Percentiles rank a stretch among this genome's conserved stretches.
phyloP scores from a whole-genome alignment of 352 stramenopile species.

The Aphanomyces astaci region DNA sequence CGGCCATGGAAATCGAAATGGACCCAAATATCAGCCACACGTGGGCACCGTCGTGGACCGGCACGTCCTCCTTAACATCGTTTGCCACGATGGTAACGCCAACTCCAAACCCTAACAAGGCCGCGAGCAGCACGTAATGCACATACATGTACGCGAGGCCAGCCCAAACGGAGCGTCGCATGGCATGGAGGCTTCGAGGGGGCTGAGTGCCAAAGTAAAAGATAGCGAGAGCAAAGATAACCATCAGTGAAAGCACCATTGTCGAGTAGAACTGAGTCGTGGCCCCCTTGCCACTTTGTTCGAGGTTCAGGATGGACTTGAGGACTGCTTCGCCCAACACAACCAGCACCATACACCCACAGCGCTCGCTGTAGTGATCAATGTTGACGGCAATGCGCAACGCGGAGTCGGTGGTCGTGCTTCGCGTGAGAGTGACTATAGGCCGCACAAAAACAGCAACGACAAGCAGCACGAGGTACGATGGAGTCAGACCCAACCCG shows the following conservation, averaged over 20 bases:
- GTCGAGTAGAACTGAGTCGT: background rate
- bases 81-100: slow-evolving; percentile 4
- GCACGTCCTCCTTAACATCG: background rate
- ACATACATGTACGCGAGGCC: background rate
- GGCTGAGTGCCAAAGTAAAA: slow-evolving; percentile 21
- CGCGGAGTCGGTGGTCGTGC: background rate
- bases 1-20: background rate
- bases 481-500: background rate
- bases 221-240: slow-evolving; percentile 18
- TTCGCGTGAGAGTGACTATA: background rate
- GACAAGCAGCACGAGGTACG: background rate
- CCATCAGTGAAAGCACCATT: slow-evolving; percentile 4
- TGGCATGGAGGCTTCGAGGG: slow-evolving; percentile 7
- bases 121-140: slow-evolving; percentile 1
- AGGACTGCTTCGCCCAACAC: slow-evolving; percentile 14
- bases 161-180: slow-evolving; percentile 4
- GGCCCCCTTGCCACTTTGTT: background rate
- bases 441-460: background rate
- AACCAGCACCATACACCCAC: slow-evolving; percentile 17
- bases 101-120: slow-evolving; percentile 7
- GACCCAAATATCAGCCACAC: slow-evolving; percentile 16
- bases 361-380: slow-evolving; percentile 14
- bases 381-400: slow-evolving; percentile 12
- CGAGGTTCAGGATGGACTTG: slow-evolving; percentile 11
- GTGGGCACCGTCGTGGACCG: background rate